Percentiles rank a stretch among this genome's conserved stretches.
phyloP scores from a whole-genome alignment of 352 stramenopile species.

The Phytophthora chlamydospora region DNA sequence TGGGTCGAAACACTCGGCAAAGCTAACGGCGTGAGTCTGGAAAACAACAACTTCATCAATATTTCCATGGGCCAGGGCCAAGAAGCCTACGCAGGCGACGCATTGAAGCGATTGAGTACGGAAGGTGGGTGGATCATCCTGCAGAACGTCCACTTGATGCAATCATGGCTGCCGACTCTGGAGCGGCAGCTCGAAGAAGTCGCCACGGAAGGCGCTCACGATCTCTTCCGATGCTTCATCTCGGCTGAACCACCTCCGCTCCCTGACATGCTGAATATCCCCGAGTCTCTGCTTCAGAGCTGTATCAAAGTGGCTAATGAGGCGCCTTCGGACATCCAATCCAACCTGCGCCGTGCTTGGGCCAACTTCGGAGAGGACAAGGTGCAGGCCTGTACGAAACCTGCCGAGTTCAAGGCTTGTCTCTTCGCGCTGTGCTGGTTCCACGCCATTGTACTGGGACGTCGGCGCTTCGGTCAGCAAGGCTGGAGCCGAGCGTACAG shows the following conservation, averaged over 20 bases:
- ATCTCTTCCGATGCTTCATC: slow-evolving; percentile 97
- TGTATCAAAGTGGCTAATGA: slow-evolving; percentile 97
- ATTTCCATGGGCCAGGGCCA: slow-evolving; percentile 94
- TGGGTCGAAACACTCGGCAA: slow-evolving; percentile 94
- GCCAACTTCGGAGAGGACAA: slow-evolving; percentile 94
- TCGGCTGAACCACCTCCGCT: slow-evolving; percentile 93
- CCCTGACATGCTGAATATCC: slow-evolving; percentile 96
- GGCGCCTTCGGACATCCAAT: slow-evolving; percentile 95
- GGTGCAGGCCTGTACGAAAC: slow-evolving; percentile 87
- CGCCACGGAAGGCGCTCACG: slow-evolving; percentile 88
- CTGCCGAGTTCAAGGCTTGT: slow-evolving; percentile 93
- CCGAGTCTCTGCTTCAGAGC: slow-evolving; percentile 95
- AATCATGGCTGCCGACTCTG: slow-evolving; percentile 94
- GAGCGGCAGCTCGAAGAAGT: slow-evolving; percentile 94
- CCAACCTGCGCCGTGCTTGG: slow-evolving; percentile 94
- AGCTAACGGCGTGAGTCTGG: slow-evolving; percentile 88
- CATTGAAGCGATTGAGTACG: slow-evolving; percentile 91
- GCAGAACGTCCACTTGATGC: slow-evolving; percentile 96
- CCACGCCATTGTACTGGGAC: slow-evolving; percentile 94
- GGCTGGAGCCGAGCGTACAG: slow-evolving; percentile 95
- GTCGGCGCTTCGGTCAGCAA: slow-evolving; percentile 93
- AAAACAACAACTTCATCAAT: slow-evolving; percentile 97
- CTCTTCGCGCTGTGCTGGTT: slow-evolving; percentile 96
- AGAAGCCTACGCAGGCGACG: slow-evolving; percentile 92
- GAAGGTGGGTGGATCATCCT: slow-evolving; percentile 96